phyloP scores from a whole-genome alignment of 495 filamentous ascomycete species.

The Aspergillus funiculosus region DNA sequence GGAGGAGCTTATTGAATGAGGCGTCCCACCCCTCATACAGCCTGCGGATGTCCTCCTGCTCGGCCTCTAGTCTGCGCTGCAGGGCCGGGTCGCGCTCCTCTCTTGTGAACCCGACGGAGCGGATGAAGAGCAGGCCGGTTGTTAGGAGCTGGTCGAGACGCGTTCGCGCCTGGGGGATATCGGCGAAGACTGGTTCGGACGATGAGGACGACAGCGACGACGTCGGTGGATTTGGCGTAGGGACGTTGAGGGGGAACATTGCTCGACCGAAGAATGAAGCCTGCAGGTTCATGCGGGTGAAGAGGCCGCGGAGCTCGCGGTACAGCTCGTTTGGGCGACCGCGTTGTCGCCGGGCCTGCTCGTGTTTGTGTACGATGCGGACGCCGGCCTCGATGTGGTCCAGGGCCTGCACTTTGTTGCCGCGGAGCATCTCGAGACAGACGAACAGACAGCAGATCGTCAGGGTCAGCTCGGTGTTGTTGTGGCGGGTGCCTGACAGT shows the following conservation, averaged over 20 bases:
- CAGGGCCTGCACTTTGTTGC: conserved; percentile 18
- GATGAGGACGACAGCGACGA: too few relatives aligned
- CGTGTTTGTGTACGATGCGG: conserved; percentile 7
- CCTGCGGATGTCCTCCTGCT: neutral
- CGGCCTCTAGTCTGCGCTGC: neutral
- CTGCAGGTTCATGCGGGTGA: conserved; percentile 14
- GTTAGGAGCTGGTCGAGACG: conserved; percentile 11
- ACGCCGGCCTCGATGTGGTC: conserved; percentile 20
- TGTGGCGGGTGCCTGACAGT: neutral
- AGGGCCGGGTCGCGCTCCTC: neutral
- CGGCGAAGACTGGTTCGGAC: neutral
- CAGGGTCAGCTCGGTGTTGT: conserved; percentile 16
- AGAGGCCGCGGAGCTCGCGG: conserved; percentile 5
- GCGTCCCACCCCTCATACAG: neutral
- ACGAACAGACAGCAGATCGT: conserved; percentile 27
- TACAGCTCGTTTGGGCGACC: conserved; percentile 4
- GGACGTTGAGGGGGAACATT: neutral
- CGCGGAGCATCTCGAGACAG: conserved; percentile 26
- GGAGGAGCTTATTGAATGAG: conserved; percentile 7
- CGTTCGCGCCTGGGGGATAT: neutral
- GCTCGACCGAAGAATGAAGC: conserved; percentile 9
- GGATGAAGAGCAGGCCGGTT: conserved; percentile 13
- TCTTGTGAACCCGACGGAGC: conserved; percentile 5
- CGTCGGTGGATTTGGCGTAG: too few relatives aligned
- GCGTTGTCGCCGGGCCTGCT: neutral